A percentile compares a stretch with the other conserved stretches of the same genome.
phyloP scores from a whole-genome alignment of 163 green algal species.

The Chlorella variabilis region DNA sequence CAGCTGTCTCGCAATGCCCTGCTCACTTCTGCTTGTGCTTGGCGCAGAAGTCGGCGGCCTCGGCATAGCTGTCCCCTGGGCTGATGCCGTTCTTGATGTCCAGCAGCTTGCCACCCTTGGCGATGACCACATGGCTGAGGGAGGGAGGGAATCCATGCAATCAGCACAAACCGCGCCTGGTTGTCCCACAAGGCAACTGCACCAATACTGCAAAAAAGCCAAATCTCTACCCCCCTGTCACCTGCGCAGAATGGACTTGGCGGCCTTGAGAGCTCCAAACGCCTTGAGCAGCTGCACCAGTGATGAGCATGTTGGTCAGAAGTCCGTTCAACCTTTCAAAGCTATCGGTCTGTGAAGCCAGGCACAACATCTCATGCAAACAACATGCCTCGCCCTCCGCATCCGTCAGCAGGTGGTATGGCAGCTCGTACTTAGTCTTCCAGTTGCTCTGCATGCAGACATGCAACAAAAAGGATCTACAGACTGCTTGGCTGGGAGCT shows the following conservation, averaged over 20 bases:
- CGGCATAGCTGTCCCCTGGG: slow-evolving; percentile 40
- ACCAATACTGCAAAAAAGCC: too few relatives aligned
- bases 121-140: slow-evolving; percentile 38
- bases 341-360: neutral
- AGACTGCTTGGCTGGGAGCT: too few relatives aligned
- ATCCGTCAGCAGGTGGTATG: slow-evolving; percentile 70
- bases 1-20: neutral
- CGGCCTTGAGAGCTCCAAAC: slow-evolving; percentile 42
- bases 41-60: slow-evolving; percentile 25
- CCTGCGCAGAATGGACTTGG: slow-evolving; percentile 35
- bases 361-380: too few relatives aligned
- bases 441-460: slow-evolving; percentile 67
- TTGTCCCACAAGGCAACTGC: too few relatives aligned
- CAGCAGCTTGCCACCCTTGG: slow-evolving; percentile 70
- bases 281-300: slow-evolving; percentile 32
- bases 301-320: too few relatives aligned
- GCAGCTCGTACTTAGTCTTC: slow-evolving; percentile 64
- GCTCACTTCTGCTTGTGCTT: neutral
- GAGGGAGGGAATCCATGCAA: neutral
- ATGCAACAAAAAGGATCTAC: neutral
- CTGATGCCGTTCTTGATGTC: slow-evolving; percentile 47
- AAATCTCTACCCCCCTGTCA: too few relatives aligned
- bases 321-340: too few relatives aligned
- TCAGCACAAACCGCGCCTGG: too few relatives aligned
- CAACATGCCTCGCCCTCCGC: slow-evolving; percentile 7